phyloP scores from a whole-genome alignment of 768 basidiomycete species.

The Leucocoprinus birnbaumii region DNA sequence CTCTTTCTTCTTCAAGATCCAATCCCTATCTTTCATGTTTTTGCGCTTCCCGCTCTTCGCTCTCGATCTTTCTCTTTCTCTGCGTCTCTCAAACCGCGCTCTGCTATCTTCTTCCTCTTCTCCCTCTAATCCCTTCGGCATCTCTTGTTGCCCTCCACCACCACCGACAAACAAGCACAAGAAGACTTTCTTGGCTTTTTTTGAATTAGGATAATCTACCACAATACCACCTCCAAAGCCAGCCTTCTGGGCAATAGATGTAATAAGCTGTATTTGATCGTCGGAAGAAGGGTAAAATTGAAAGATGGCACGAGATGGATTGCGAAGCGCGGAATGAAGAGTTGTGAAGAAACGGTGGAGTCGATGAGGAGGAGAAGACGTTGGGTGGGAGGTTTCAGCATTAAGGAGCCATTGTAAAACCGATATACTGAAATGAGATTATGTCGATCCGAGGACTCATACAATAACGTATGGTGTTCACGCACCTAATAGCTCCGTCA shows the following conservation, averaged over 20 bases:
- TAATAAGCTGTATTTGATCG: slow-evolving; percentile 95
- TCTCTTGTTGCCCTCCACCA: slow-evolving; percentile 57
- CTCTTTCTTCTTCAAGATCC: slow-evolving; percentile 98
- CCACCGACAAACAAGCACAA: slow-evolving; percentile 89
- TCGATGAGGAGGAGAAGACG: slow-evolving; percentile 85
- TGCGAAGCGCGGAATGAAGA: slow-evolving; percentile 80
- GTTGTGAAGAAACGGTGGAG: slow-evolving; percentile 90
- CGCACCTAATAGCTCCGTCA: slow-evolving; percentile 94
- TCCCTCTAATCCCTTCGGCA: slow-evolving; percentile 77
- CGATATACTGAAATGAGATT: slow-evolving; percentile 65
- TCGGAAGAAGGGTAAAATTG: slow-evolving; percentile 98
- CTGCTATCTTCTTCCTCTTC: slow-evolving; percentile 56
- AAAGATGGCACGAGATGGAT: slow-evolving; percentile 81
- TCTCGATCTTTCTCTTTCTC: slow-evolving; percentile 61
- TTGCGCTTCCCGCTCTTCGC: slow-evolving; percentile 69
- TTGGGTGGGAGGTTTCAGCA: slow-evolving; percentile 88
- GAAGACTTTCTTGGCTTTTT: slow-evolving; percentile 94
- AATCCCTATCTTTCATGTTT: slow-evolving; percentile 74
- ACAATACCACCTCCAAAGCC: slow-evolving; percentile 97
- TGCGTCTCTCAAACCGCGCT: slow-evolving; percentile 74
- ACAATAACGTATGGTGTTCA: not conserved
- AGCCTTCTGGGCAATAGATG: slow-evolving; percentile 86
- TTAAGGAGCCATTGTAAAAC: slow-evolving; percentile 99
- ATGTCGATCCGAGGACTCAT: not conserved
- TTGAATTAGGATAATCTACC: slow-evolving; percentile 96